Evolutionary conservation across 2,329 filamentous ascomycete genomes (phyloP), one percentile per base, ranked within the genome.

Genomic region (Ceratocystis harringtonii): DNA sequence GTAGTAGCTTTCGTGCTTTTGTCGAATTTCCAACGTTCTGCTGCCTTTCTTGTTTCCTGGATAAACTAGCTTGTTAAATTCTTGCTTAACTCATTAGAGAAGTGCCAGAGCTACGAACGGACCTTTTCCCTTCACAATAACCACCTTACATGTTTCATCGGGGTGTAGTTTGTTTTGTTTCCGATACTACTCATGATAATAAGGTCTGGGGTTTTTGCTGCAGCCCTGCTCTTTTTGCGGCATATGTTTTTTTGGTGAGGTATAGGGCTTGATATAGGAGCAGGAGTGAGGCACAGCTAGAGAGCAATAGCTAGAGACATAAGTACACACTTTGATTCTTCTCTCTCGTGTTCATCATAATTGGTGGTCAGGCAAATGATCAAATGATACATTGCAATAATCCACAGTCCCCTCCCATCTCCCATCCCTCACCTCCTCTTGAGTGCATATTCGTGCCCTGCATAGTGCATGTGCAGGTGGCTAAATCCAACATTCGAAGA

Each of bases 361-460:
- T 41, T 41, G 36, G 12, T 41, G 12, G 36, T 15, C 10, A 5
- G 36, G 36, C 3, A 41, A 41, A 41, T 57, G 25, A 28, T 17
- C 3, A 41, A 41, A 41, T 57, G 25, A 28, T 17, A 57, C 22
- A 30, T 32, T 57, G 12, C 12, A 28, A 57, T 57, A 12, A 32
- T 57, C 15, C 17, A 15, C 12, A 57, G 52, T 17, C 28, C 52
- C 25, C 28, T 57, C 28, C 52, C 17, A 15, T 28, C 25, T 22
- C 25, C 25, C 25, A 15, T n/a, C 28, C 28, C 52, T 57, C 6
- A 15, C 17, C 52, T 57, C 52, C 52, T 57, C 52, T 28, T 57
- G 52, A 57, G 52, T 57, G 22, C 52, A 57, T 57, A 57, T 57
- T 41, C 22, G 17, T 57, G 52, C 52, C 52, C 52, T 57, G 52